These are phyloP conservation scores for Graphilbum sp. DNA, from an alignment of 2,329 filamentous ascomycete genomes.

Conservation along the genomic window DNA sequence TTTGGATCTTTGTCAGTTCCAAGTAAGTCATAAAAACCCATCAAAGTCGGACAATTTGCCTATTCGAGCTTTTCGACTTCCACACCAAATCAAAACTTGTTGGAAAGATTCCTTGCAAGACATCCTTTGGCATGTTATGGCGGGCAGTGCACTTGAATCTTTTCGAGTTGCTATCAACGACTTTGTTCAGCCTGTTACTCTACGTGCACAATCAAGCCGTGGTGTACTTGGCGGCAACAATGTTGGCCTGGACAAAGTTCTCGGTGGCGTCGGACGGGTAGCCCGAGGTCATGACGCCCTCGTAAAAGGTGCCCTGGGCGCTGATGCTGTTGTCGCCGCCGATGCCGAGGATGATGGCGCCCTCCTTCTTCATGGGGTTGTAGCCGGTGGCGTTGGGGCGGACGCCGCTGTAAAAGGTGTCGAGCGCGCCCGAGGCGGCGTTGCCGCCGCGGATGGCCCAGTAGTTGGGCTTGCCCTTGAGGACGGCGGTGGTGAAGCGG, in stretches of 20 bases:
- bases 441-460: slow-evolving; percentile 46
- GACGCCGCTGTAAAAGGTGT: slow-evolving; percentile 41
- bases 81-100: too few relatives aligned
- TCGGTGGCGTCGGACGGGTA: slow-evolving; percentile 45
- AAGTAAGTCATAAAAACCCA: too few relatives aligned
- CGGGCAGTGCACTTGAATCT: too few relatives aligned
- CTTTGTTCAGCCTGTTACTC: too few relatives aligned
- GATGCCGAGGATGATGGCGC: slow-evolving; percentile 51
- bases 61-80: too few relatives aligned
- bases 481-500: slow-evolving; percentile 38
- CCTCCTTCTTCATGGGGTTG: slow-evolving; percentile 48
- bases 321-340: slow-evolving; percentile 48
- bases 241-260: slow-evolving; percentile 39
- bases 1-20: too few relatives aligned
- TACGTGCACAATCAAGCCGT: too few relatives aligned
- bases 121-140: too few relatives aligned
- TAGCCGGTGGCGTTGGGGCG: slow-evolving; percentile 37
- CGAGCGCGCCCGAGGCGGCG: slow-evolving; percentile 33
- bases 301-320: slow-evolving; percentile 47
- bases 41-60: too few relatives aligned
- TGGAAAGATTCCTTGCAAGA: too few relatives aligned
- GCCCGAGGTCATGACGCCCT: slow-evolving; percentile 46
- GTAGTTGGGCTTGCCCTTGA: slow-evolving; percentile 38
- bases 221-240: slow-evolving; percentile 42
- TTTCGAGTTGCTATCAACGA: too few relatives aligned